Evolutionary conservation across 2,329 filamentous ascomycete species (phyloP).

Genomic region (Lecanoromycetidae sp.): DNA sequence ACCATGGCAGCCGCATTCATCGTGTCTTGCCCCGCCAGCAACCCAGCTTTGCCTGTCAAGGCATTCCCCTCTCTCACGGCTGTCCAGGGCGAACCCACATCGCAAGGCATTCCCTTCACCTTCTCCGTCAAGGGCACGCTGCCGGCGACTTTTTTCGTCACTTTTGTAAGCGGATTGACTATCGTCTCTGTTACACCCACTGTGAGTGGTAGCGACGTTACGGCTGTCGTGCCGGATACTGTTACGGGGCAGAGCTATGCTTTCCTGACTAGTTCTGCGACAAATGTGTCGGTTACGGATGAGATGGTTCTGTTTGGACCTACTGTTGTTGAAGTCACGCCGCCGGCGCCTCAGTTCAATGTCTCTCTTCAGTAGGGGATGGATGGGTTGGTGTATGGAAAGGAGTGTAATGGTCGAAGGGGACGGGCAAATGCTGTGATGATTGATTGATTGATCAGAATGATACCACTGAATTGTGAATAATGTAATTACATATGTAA

Average conservation of each 20-base stretch:
- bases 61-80: slow-evolving; percentile 39
- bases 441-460: not conserved
- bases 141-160: not conserved
- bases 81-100: slow-evolving; percentile 10
- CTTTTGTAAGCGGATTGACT: slow-evolving; percentile 2
- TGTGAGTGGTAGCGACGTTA: not conserved
- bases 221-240: not conserved
- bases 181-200: not conserved
- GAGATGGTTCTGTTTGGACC: slow-evolving; percentile 26
- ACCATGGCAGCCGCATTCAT: slow-evolving; percentile 51
- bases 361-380: slow-evolving; percentile 1
- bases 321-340: slow-evolving; percentile 25
- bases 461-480: not conserved
- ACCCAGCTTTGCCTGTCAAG: slow-evolving; percentile 44
- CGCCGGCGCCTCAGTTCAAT: slow-evolving; percentile 21
- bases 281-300: slow-evolving; percentile 24
- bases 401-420: not conserved
- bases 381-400: not conserved
- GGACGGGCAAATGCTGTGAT: not conserved
- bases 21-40: slow-evolving; percentile 39
- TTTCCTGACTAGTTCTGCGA: slow-evolving; percentile 28
- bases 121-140: not conserved
- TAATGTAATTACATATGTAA: not conserved
- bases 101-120: not conserved
- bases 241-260: slow-evolving; percentile 30